phyloP scores from a whole-genome alignment of 2,329 filamentous ascomycete species.

The Cadophora sp. region DNA sequence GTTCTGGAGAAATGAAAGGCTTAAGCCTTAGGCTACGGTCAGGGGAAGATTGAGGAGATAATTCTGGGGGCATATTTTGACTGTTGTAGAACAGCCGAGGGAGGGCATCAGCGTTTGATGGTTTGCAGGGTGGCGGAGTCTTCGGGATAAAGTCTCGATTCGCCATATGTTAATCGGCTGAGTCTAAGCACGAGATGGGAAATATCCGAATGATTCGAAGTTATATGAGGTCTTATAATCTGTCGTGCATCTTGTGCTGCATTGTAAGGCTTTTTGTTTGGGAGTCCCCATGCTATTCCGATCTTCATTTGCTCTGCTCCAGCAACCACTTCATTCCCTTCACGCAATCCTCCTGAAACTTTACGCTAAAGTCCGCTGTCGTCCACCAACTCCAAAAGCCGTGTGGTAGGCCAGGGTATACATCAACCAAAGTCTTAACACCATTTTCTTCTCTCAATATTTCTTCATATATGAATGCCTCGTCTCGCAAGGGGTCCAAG shows the following conservation, averaged over 20 bases:
- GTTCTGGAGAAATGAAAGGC: neutral
- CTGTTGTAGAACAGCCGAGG: too few species aligned
- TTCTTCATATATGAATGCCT: constrained; percentile 58
- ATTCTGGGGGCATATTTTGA: neutral
- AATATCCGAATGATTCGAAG: too few species aligned
- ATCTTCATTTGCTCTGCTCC: constrained; percentile 24
- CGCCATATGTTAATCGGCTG: too few species aligned
- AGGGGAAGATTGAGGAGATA: neutral
- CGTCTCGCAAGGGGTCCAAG: constrained; percentile 41
- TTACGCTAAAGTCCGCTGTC: constrained; percentile 36
- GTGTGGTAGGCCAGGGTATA: constrained; percentile 46
- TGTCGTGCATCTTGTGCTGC: neutral
- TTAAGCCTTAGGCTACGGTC: neutral
- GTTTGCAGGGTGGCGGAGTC: too few species aligned
- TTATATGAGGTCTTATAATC: too few species aligned
- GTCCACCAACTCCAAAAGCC: constrained; percentile 42
- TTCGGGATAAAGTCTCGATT: too few species aligned
- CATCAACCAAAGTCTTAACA: constrained; percentile 40
- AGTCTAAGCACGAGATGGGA: too few species aligned
- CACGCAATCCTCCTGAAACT: constrained; percentile 37
- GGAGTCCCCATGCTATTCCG: too few species aligned
- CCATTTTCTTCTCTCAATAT: constrained; percentile 50
- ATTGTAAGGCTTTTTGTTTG: neutral
- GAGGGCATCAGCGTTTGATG: too few species aligned
- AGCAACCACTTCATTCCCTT: constrained; percentile 34